These are phyloP conservation scores for Protomyces inouyei DNA, from an alignment of 1,139 yeast species.

Conservation along the genomic window DNA sequence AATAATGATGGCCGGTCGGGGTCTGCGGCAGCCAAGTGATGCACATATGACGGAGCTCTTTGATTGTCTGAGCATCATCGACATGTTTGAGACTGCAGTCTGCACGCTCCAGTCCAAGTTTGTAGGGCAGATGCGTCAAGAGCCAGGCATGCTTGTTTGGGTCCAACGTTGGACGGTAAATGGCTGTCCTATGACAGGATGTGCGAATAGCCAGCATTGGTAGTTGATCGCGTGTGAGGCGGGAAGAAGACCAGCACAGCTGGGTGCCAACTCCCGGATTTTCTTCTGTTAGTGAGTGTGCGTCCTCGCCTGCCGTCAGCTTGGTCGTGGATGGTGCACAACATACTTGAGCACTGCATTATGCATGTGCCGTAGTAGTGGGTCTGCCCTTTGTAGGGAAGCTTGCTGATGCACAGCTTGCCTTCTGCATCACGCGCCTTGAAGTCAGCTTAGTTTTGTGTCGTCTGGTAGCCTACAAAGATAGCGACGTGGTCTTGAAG, in stretches of 20 bases:
- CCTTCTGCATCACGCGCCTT: background rate
- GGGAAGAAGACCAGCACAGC: background rate
- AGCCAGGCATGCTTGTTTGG: background rate
- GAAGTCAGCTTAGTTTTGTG: background rate
- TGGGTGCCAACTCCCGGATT: background rate
- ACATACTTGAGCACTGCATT: background rate
- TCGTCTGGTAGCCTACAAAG: background rate
- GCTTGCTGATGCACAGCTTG: background rate
- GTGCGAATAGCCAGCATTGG: background rate
- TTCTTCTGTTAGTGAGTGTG: background rate
- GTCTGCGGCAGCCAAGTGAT: background rate
- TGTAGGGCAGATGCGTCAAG: background rate
- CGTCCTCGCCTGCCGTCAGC: background rate
- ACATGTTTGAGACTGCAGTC: background rate
- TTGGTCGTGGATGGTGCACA: background rate
- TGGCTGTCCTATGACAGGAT: background rate
- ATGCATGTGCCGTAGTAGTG: background rate
- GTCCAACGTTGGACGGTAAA: background rate
- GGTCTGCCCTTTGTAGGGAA: background rate
- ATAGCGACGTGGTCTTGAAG: background rate
- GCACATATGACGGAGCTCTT: background rate
- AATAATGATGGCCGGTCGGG: background rate
- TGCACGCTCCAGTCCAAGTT: background rate
- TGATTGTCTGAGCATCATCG: background rate
- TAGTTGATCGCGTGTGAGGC: background rate